A percentile compares a stretch with the other conserved stretches of the same genome.
Evolutionary conservation across 2,329 filamentous ascomycete genomes (phyloP).

Genomic region (Orbilia blumenaviensis): DNA sequence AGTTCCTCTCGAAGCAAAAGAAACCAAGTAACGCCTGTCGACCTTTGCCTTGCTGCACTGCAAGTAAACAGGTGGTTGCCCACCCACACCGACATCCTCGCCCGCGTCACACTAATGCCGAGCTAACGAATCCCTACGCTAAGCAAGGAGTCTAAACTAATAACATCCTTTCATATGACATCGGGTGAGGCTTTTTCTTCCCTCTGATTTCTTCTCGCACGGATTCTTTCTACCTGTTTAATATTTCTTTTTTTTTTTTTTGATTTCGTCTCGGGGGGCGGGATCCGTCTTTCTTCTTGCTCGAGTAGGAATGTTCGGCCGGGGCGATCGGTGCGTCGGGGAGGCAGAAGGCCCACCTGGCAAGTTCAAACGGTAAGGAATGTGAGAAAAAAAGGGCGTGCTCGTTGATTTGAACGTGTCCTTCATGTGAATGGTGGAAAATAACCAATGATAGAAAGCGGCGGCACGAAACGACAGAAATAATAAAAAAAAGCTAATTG

Average conservation of each 20-base stretch:
- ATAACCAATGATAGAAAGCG: constrained; percentile 36
- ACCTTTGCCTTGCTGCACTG: constrained; percentile 25
- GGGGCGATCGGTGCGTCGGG: constrained; percentile 35
- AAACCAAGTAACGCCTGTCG: neutral
- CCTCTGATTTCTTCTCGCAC: constrained; percentile 19
- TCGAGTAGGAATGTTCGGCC: constrained; percentile 52
- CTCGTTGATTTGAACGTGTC: neutral
- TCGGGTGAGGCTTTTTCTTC: constrained; percentile 54
- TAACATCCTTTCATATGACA: constrained; percentile 53
- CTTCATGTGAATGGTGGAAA: constrained; percentile 54
- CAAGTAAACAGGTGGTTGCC: constrained; percentile 48
- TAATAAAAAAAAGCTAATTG: constrained; percentile 6
- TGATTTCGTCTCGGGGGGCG: constrained; percentile 7
- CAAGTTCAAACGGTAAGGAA: constrained; percentile 18
- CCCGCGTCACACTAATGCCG: constrained; percentile 49
- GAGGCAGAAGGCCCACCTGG: neutral
- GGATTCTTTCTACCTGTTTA: constrained; percentile 10
- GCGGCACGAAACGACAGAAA: constrained; percentile 19
- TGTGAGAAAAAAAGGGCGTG: neutral
- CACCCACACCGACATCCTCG: constrained; percentile 9
- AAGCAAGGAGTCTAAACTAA: constrained; percentile 53
- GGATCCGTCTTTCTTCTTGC: constrained; percentile 19
- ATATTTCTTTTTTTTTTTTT: constrained; percentile 7
- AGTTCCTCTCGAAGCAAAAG: neutral
- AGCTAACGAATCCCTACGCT: constrained; percentile 44